These are phyloP conservation scores for Diplogelasinospora grovesii DNA, from an alignment of 495 filamentous ascomycete genomes.

Conservation along the genomic window DNA sequence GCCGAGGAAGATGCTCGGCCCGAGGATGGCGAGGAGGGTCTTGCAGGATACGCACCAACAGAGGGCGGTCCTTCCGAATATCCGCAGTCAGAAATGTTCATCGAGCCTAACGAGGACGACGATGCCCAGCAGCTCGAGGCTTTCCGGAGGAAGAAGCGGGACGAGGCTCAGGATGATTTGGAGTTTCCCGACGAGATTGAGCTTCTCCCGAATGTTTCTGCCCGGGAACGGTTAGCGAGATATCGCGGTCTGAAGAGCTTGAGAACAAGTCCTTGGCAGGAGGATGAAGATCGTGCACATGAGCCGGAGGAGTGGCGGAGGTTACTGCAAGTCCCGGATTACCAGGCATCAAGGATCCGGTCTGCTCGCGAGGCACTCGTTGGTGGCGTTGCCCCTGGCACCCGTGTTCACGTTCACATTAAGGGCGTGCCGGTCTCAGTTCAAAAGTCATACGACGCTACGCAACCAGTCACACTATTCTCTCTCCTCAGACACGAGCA, in stretches of 20 bases:
- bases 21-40: slow-evolving; percentile 73
- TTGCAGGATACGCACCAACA: slow-evolving; percentile 60
- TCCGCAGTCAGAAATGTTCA: slow-evolving; percentile 83
- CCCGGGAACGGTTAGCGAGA: slow-evolving; percentile 72
- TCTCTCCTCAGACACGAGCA: slow-evolving; percentile 90
- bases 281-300: slow-evolving; percentile 71
- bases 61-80: slow-evolving; percentile 78
- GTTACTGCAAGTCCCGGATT: slow-evolving; percentile 74
- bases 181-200: slow-evolving; percentile 98
- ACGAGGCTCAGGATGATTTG: slow-evolving; percentile 77
- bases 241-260: slow-evolving; percentile 90
- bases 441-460: slow-evolving; percentile 45
- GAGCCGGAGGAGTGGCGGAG: slow-evolving; percentile 87
- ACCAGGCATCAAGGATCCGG: slow-evolving; percentile 69
- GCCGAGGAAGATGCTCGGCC: slow-evolving; percentile 45
- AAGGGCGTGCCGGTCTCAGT: slow-evolving; percentile 60
- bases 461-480: slow-evolving; percentile 62
- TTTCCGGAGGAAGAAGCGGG: slow-evolving; percentile 67
- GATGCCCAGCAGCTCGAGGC: slow-evolving; percentile 72
- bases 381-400: slow-evolving; percentile 79
- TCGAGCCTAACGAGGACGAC: slow-evolving; percentile 80
- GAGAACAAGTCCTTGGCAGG: slow-evolving; percentile 80
- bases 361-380: slow-evolving; percentile 71
- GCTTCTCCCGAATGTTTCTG: slow-evolving; percentile 78
- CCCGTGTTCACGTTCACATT: slow-evolving; percentile 71